These are phyloP conservation scores for Penicillium sp. DNA, from an alignment of 2,329 filamentous ascomycete genomes.

Conservation along the genomic window DNA sequence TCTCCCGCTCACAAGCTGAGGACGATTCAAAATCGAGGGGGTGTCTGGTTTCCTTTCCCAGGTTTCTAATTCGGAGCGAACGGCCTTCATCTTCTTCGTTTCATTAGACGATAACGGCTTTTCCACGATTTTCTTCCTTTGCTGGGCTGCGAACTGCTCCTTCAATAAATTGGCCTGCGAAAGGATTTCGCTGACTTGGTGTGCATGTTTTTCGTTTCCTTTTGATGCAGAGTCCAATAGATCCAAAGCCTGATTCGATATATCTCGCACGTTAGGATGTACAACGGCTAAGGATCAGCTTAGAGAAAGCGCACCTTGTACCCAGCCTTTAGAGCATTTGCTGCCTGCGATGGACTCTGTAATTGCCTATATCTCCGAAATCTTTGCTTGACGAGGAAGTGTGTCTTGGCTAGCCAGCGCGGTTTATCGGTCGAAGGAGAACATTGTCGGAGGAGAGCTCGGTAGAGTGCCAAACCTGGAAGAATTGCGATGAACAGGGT, in stretches of 20 bases:
- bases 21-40: constrained; percentile 36
- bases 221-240: constrained; percentile 34
- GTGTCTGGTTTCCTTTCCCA: constrained; percentile 33
- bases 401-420: constrained; percentile 24
- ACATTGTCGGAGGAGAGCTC: constrained; percentile 46
- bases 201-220: constrained; percentile 25
- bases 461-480: constrained; percentile 45
- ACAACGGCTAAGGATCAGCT: neutral
- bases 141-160: constrained; percentile 20
- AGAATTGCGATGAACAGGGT: constrained; percentile 1
- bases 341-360: constrained; percentile 39
- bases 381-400: constrained; percentile 32
- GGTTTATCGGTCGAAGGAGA: constrained; percentile 26
- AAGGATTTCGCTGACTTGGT: constrained; percentile 28
- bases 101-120: constrained; percentile 24
- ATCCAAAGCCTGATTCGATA: constrained; percentile 35
- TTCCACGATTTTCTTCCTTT: constrained; percentile 14
- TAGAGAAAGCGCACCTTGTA: constrained; percentile 34
- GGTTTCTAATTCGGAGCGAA: constrained; percentile 29
- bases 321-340: constrained; percentile 41
- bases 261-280: constrained; percentile 4
- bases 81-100: constrained; percentile 25
- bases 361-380: constrained; percentile 41
- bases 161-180: constrained; percentile 22
- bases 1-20: constrained; percentile 34